Percentiles rank a stretch among this genome's conserved stretches.
Conservation (phyloP, 1,139 yeast species). For the Hansenula sp. region DNA sequence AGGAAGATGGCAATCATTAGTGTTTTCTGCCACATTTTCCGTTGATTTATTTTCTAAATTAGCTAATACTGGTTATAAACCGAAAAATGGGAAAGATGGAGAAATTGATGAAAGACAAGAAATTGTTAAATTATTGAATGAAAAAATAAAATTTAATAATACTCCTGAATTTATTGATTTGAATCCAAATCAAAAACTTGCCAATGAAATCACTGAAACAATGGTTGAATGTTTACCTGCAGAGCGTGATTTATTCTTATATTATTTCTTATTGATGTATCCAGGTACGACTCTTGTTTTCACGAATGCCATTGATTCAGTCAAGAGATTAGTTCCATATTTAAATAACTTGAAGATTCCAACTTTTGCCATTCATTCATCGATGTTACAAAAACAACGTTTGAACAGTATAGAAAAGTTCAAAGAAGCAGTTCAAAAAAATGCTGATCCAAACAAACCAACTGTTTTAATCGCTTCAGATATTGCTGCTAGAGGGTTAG, state of each 20-base stretch:
- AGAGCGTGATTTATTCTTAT: constrained; percentile 86
- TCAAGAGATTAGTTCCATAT: constrained; percentile 77
- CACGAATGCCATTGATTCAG: constrained; percentile 92
- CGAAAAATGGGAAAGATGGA: constrained; percentile 28
- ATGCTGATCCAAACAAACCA: constrained; percentile 40
- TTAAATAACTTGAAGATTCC: constrained; percentile 67
- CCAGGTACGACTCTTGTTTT: constrained; percentile 90
- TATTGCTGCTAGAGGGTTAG: constrained; percentile 98
- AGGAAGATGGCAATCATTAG: constrained; percentile 81
- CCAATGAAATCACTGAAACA: constrained; percentile 76
- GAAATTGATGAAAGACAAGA: constrained; percentile 48
- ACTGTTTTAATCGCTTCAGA: constrained; percentile 90
- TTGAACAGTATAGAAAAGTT: constrained; percentile 78
- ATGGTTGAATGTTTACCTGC: constrained; percentile 87
- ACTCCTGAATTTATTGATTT: constrained; percentile 73
- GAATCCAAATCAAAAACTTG: constrained; percentile 80
- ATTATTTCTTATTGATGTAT: constrained; percentile 81
- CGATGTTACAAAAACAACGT: constrained; percentile 94
- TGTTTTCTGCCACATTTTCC: constrained; percentile 93
- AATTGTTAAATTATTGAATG: constrained; percentile 51
- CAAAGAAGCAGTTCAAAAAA: constrained; percentile 48
- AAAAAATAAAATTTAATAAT: constrained; percentile 57
- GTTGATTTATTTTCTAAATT: constrained; percentile 77
- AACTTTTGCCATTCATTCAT: constrained; percentile 83
- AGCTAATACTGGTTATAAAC: constrained; percentile 36